phyloP scores from a whole-genome alignment of 2,329 filamentous ascomycete genomes.

The Fonsecaea multimorphosa region DNA sequence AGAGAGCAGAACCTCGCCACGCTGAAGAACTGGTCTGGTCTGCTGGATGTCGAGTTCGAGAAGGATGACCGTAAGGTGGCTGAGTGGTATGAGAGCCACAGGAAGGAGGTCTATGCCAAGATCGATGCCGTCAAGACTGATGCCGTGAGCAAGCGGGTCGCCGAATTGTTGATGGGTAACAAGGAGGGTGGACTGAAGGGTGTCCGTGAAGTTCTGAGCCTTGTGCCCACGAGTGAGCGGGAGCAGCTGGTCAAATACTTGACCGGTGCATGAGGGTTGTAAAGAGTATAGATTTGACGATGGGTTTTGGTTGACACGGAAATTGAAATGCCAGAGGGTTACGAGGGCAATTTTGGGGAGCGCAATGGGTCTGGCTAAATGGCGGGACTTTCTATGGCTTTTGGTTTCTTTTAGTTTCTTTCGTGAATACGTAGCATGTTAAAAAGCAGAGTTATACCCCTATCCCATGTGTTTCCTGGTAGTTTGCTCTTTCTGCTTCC shows the following conservation, averaged over 20 bases:
- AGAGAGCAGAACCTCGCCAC: conserved; percentile 74
- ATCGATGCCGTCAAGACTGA: conserved; percentile 83
- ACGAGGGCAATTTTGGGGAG: conserved; percentile 13
- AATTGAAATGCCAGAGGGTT: conserved; percentile 8
- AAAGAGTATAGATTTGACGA: conserved; percentile 18
- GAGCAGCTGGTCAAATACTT: conserved; percentile 74
- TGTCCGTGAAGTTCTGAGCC: conserved; percentile 81
- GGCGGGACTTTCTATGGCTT: neutral
- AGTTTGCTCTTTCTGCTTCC: neutral
- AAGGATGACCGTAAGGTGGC: conserved; percentile 82
- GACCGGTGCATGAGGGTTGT: conserved; percentile 32
- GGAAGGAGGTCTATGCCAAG: conserved; percentile 80
- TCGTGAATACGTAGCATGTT: conserved; percentile 10
- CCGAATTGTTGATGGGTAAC: conserved; percentile 69
- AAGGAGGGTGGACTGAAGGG: conserved; percentile 78
- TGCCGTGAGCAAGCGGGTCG: conserved; percentile 71
- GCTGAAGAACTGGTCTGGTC: conserved; percentile 81
- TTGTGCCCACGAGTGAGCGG: conserved; percentile 86
- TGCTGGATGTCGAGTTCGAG: conserved; percentile 71
- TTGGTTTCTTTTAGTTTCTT: conserved; percentile 8
- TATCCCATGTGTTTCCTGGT: neutral
- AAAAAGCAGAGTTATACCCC: conserved; percentile 15
- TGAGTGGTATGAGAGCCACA: conserved; percentile 95
- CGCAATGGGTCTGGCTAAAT: conserved; percentile 10
- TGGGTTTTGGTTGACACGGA: conserved; percentile 3